These are phyloP conservation scores for Neofusicoccum kwambonambiense DNA, from an alignment of 2,329 filamentous ascomycete genomes.

Conservation along the genomic window DNA sequence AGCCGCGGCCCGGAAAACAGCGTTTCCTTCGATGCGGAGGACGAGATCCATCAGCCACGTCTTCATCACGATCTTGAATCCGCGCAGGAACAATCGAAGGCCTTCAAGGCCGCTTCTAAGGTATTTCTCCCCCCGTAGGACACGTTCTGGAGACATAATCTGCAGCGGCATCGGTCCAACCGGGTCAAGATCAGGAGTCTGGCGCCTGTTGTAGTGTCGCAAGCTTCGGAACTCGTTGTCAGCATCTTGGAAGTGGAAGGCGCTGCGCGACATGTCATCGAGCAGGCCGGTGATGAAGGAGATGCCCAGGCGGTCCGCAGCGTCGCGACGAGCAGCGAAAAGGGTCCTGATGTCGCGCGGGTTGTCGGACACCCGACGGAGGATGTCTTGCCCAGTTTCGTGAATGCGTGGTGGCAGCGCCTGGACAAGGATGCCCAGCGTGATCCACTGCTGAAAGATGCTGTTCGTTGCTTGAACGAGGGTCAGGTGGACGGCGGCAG, in stretches of 20 bases:
- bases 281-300: background rate
- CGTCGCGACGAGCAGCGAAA: background rate
- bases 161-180: background rate
- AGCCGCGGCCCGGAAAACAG: too few relatives aligned
- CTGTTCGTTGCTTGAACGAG: background rate
- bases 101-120: too few relatives aligned
- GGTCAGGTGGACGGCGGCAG: background rate
- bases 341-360: background rate
- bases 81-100: too few relatives aligned
- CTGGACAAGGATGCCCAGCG: background rate
- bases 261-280: background rate
- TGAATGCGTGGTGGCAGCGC: background rate
- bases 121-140: too few relatives aligned
- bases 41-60: too few relatives aligned
- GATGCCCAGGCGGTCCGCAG: background rate
- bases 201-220: background rate
- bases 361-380: background rate
- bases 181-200: background rate
- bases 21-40: too few relatives aligned
- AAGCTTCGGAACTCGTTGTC: background rate
- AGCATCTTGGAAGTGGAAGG: background rate
- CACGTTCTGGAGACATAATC: too few relatives aligned
- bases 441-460: background rate
- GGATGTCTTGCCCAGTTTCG: background rate
- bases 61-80: too few relatives aligned